These are phyloP conservation scores for Zymoseptoria ardabiliae DNA, from an alignment of 2,329 filamentous ascomycete species.

Conservation along the genomic window DNA sequence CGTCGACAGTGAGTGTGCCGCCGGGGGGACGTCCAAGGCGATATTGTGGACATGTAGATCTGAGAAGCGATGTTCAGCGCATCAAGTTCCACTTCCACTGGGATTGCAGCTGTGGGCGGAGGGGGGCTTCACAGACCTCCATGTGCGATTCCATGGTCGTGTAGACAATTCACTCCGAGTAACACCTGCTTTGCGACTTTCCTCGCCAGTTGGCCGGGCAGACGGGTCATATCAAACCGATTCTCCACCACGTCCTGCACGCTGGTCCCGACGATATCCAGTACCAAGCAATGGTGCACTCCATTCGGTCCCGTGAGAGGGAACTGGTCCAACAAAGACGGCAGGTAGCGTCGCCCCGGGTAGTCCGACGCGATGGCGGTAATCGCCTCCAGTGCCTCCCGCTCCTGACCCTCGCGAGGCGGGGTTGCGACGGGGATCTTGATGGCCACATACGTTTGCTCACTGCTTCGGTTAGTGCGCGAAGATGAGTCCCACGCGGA, in stretches of 20 bases:
- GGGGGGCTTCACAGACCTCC: conserved; percentile 15
- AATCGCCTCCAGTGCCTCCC: conserved; percentile 26
- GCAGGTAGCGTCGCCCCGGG: conserved; percentile 26
- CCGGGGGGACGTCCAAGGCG: conserved; percentile 13
- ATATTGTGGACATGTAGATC: not conserved
- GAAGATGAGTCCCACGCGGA: conserved; percentile 19
- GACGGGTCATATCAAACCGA: not conserved
- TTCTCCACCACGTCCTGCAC: not conserved
- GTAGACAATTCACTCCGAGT: conserved; percentile 1
- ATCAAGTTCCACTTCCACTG: not conserved
- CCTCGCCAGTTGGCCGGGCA: not conserved
- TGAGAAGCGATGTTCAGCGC: not conserved
- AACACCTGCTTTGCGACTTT: conserved; percentile 2
- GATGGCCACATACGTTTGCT: conserved; percentile 7
- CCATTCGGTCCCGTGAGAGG: conserved; percentile 4
- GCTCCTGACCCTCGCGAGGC: conserved; percentile 26
- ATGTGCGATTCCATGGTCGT: conserved; percentile 1
- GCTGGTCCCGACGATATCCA: not conserved
- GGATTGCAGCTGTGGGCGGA: not conserved
- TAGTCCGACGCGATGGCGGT: conserved; percentile 19
- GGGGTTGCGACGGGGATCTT: conserved; percentile 24
- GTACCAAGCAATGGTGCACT: conserved; percentile 1
- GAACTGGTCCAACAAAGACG: conserved; percentile 13
- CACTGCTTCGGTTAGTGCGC: conserved; percentile 30
- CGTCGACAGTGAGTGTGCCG: conserved; percentile 15